These are phyloP conservation scores for Candida stauntonica DNA, from an alignment of 805 yeast genomes.

Conservation along the genomic window DNA sequence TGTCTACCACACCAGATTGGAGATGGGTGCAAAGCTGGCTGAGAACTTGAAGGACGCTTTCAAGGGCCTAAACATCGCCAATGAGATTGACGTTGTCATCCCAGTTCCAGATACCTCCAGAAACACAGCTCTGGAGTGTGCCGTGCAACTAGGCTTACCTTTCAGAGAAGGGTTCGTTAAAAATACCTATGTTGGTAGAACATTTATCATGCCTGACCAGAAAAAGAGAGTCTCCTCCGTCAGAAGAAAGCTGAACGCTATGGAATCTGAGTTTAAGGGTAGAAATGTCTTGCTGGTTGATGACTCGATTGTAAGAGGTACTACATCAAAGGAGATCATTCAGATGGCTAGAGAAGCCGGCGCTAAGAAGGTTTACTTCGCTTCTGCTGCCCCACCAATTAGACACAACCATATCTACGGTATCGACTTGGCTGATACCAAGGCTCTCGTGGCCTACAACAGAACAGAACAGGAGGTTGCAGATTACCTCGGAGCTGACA, in stretches of 20 bases:
- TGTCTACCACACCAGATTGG: conserved; percentile 86
- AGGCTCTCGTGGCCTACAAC: conserved; percentile 85
- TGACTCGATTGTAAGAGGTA: conserved; percentile 96
- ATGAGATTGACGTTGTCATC: conserved; percentile 85
- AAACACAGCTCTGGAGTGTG: conserved; percentile 89
- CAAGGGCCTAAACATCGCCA: conserved; percentile 41
- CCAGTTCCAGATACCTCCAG: conserved; percentile 99
- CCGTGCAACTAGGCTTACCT: conserved; percentile 72
- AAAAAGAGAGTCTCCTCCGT: conserved; percentile 90
- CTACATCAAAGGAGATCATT: conserved; percentile 93
- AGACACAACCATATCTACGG: conserved; percentile 95
- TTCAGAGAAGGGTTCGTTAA: conserved; percentile 97
- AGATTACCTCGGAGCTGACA: conserved; percentile 79
- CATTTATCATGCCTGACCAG: conserved; percentile 98
- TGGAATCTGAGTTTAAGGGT: conserved; percentile 86
- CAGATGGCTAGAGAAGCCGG: conserved; percentile 99
- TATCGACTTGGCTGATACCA: conserved; percentile 93
- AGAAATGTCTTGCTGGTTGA: conserved; percentile 87
- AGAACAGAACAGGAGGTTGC: conserved; percentile 74
- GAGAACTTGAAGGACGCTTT: conserved; percentile 48
- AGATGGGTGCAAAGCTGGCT: conserved; percentile 91
- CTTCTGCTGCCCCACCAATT: conserved; percentile 98
- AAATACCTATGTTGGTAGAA: conserved; percentile 94
- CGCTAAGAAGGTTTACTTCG: conserved; percentile 90
- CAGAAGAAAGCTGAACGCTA: conserved; percentile 91